Conservation (phyloP, 305 asterid species). For the Solanum hybrid region DNA sequence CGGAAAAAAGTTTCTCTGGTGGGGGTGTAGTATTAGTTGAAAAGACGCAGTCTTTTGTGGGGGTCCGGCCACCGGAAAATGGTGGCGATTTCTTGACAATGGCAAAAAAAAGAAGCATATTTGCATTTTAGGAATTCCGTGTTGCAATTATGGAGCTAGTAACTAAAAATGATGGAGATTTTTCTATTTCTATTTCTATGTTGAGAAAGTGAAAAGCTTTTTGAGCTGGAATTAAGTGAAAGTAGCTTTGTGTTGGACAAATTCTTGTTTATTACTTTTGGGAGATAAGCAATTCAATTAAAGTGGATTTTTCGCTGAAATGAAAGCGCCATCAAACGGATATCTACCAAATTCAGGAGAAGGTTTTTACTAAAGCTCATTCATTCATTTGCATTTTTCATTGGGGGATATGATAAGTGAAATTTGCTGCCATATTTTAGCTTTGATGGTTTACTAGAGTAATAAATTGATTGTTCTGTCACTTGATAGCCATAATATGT, state of each 20-base stretch:
- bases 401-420: not conserved
- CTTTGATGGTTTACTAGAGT: not conserved
- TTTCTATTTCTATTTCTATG: not conserved
- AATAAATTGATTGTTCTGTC: not conserved
- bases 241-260: not conserved
- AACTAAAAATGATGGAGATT: not conserved
- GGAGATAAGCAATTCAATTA: not conserved
- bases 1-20: not conserved
- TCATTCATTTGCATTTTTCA: not conserved
- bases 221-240: conserved; percentile 9
- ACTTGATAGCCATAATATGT: not conserved
- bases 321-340: conserved; percentile 79
- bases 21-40: not conserved
- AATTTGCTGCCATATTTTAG: not conserved
- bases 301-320: conserved; percentile 16
- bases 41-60: not conserved
- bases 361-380: conserved; percentile 31
- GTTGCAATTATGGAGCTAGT: not conserved
- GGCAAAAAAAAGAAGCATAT: not conserved
- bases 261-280: not conserved
- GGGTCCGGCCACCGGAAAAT: not conserved
- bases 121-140: not conserved
- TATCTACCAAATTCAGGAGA: conserved; percentile 65
- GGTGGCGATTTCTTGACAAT: not conserved
- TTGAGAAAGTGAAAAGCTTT: not conserved